phyloP scores from a whole-genome alignment of 148 eudicot genomes.

The Diospyros lotus region DNA sequence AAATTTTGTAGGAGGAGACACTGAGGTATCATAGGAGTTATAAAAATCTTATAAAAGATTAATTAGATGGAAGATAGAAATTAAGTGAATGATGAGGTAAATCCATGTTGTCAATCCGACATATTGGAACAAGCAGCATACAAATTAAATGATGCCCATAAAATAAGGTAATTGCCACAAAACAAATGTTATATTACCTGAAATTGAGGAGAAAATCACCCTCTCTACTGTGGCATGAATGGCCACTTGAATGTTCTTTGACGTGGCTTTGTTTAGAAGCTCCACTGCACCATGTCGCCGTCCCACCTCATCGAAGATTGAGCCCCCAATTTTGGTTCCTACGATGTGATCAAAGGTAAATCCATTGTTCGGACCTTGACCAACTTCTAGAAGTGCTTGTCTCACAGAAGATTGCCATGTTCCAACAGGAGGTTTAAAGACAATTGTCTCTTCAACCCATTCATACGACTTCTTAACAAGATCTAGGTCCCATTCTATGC shows the following conservation, averaged over 20 bases:
- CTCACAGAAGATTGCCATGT: conserved; percentile 7
- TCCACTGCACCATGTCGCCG: conserved; percentile 19
- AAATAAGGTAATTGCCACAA: no score
- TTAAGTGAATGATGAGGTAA: no score
- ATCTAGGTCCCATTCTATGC: conserved; percentile 10
- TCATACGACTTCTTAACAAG: conserved; percentile 11
- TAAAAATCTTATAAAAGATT: no score
- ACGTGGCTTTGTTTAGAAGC: conserved; percentile 14
- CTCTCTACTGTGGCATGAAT: conserved; percentile 17
- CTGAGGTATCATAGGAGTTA: no score
- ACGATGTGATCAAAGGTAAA: conserved; percentile 8
- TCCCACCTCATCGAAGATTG: conserved; percentile 13
- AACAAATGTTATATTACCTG: neutral
- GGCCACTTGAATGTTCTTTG: conserved; percentile 5
- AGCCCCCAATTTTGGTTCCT: conserved; percentile 10
- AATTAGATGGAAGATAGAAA: no score
- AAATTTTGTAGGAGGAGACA: no score
- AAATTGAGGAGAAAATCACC: conserved; percentile 7
- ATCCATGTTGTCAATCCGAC: no score
- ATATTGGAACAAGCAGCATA: no score
- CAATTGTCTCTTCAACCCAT: conserved; percentile 18
- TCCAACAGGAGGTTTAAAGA: neutral
- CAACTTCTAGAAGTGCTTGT: conserved; percentile 10
- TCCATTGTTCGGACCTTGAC: conserved; percentile 14
- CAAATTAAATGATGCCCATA: no score